These are phyloP conservation scores for Xylaria sp. DNA, from an alignment of 2,329 filamentous ascomycete genomes.

Conservation along the genomic window DNA sequence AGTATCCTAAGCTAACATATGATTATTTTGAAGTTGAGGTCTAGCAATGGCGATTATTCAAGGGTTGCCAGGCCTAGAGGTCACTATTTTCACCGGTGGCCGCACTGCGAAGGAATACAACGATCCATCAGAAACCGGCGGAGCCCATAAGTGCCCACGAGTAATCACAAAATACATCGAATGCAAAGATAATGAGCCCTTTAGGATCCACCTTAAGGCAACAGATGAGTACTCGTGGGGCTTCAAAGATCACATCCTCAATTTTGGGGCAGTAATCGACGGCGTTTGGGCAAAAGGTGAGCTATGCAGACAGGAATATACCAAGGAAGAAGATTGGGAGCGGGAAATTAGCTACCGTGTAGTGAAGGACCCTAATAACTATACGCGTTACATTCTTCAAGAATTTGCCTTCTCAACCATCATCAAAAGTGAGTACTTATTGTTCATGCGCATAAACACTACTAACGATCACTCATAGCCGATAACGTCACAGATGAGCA, in stretches of 20 bases:
- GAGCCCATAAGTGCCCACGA: neutral
- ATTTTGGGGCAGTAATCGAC: slow-evolving; percentile 37
- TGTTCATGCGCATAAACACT: neutral
- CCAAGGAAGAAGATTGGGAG: slow-evolving; percentile 7
- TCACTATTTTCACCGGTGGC: slow-evolving; percentile 41
- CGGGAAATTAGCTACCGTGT: slow-evolving; percentile 19
- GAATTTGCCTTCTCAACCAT: slow-evolving; percentile 39
- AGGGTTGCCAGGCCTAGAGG: slow-evolving; percentile 40
- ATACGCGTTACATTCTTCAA: slow-evolving; percentile 23
- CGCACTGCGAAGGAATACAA: slow-evolving; percentile 39
- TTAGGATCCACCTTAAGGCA: slow-evolving; percentile 35
- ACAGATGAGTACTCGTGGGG: slow-evolving; percentile 31
- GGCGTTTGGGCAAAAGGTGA: slow-evolving; percentile 35
- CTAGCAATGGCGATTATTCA: slow-evolving; percentile 43
- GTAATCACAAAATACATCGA: slow-evolving; percentile 38
- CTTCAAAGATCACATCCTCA: slow-evolving; percentile 27
- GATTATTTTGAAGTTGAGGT: neutral
- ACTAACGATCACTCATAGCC: slow-evolving; percentile 21
- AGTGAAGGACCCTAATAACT: slow-evolving; percentile 2
- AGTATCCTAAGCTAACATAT: neutral
- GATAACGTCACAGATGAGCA: slow-evolving; percentile 20
- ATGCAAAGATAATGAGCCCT: slow-evolving; percentile 37
- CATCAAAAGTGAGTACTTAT: slow-evolving; percentile 32
- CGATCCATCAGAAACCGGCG: slow-evolving; percentile 29
- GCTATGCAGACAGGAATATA: slow-evolving; percentile 23